Evolutionary conservation across 2,329 filamentous ascomycete genomes (phyloP), one percentile per base, ranked within the genome.

Genomic region (Sphaerostilbella broomeana): DNA sequence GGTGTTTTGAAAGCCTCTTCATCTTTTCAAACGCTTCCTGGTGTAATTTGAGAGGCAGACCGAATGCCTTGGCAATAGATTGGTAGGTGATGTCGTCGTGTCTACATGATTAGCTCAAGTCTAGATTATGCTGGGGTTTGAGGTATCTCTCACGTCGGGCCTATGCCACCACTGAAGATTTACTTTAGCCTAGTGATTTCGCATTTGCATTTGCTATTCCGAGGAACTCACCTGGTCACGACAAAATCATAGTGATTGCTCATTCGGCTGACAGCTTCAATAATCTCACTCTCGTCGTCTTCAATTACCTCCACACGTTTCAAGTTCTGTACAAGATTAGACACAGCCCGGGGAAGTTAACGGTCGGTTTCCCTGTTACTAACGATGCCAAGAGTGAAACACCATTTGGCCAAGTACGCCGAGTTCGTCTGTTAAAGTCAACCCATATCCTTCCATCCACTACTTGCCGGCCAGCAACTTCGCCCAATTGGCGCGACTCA

Each of bases 41-140:
- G 67, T 97, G 86, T 19, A 94, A 73, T 50, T 81, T 75, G 13
- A 97, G 69, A 11, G 81, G 76, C 6, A 95, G 70, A 29, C 70
- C 66, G 60, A 95, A 97, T 6, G 89, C 92, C 59, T 87, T 88
- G 48, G 86, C 89, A 59, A 98, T 94, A 26, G 87, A 90, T 56
- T 85, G 73, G 66, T 98, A 98, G 18, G 92, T 97, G 51, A 97
- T 97, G 59, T 98, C 92, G 62, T 98, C 92, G 68, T 97, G 90
- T 40, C 86, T 94, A 38, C 30, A 29, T 33, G 25, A 38, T 58
- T n/a, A 27, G 57, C 55, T 35, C 12, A 16, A n/a, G 12, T 20
- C 32, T 20, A 18, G 10, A 22, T n/a, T 20, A 33, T 9, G 7
- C 1, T 16, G 6, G 9, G 15, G n/a, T 13, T n/a, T n/a, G 9